A percentile compares a stretch with the other conserved stretches of the same genome.
phyloP scores from a whole-genome alignment of 148 eudicot species.

The Camellia lanceoleosa region DNA sequence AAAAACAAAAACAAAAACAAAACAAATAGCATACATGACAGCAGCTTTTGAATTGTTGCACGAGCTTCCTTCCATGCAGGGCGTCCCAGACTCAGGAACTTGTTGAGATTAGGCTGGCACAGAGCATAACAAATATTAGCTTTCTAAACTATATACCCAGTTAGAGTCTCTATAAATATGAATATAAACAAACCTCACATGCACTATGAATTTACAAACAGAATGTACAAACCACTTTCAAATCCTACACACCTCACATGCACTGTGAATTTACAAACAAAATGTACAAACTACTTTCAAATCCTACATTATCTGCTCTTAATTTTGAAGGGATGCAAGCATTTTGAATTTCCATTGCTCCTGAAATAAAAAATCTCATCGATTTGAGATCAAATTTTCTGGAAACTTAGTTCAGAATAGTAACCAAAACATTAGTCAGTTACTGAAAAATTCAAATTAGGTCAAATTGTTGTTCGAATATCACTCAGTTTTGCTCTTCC shows the following conservation, averaged over 20 bases:
- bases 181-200: not conserved
- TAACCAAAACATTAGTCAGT: not conserved
- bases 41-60: conserved; percentile 68
- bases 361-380: no score
- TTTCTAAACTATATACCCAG: not conserved
- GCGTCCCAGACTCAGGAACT: conserved; percentile 69
- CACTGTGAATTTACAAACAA: no score
- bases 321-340: not conserved
- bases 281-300: not conserved
- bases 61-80: conserved; percentile 99
- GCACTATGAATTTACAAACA: not conserved
- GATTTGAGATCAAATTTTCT: not conserved
- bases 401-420: not conserved
- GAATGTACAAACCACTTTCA: not conserved
- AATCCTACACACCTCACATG: no score
- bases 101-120: conserved; percentile 79
- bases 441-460: not conserved
- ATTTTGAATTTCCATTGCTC: not conserved
- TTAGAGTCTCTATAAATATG: not conserved
- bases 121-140: conserved; percentile 1
- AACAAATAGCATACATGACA: conserved; percentile 53
- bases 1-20: no score
- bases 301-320: not conserved
- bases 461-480: not conserved
- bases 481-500: not conserved